A percentile compares a stretch with the other conserved stretches of the same genome.
Conservation (phyloP, 2,329 filamentous ascomycete genomes). For the Curvularia eragrostidis region DNA sequence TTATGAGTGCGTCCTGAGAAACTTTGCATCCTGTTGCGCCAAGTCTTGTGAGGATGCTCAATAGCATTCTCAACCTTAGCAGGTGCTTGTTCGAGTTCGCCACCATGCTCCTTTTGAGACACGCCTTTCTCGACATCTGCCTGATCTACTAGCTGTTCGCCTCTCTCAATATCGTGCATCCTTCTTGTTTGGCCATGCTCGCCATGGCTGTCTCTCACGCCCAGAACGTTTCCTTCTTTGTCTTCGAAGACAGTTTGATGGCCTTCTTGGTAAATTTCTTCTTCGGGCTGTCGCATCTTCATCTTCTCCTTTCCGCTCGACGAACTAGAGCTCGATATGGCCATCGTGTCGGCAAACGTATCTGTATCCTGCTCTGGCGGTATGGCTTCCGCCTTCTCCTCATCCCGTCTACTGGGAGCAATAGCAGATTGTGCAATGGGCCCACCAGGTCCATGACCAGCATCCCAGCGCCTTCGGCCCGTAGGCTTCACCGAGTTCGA, state of each 20-base stretch:
- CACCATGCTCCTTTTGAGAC: constrained; percentile 58
- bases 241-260: constrained; percentile 82
- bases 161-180: constrained; percentile 64
- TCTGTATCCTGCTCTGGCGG: constrained; percentile 55
- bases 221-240: constrained; percentile 83
- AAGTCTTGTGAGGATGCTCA: constrained; percentile 50
- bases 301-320: constrained; percentile 45
- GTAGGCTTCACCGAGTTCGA: constrained; percentile 58
- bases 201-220: constrained; percentile 61
- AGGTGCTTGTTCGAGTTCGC: constrained; percentile 44
- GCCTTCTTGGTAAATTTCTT: constrained; percentile 84
- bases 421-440: constrained; percentile 92
- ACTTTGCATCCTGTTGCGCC: constrained; percentile 55
- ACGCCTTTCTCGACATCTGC: constrained; percentile 53
- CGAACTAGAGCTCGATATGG: constrained; percentile 48
- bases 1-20: constrained; percentile 53
- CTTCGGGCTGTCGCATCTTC: constrained; percentile 35
- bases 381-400: constrained; percentile 41
- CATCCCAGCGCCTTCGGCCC: constrained; percentile 73
- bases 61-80: constrained; percentile 47
- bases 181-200: constrained; percentile 64
- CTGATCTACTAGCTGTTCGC: constrained; percentile 62
- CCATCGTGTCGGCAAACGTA: constrained; percentile 53
- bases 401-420: constrained; percentile 62
- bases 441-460: constrained; percentile 77